phyloP scores from a whole-genome alignment of 2,329 filamentous ascomycete genomes.

The Fusarium siculi region DNA sequence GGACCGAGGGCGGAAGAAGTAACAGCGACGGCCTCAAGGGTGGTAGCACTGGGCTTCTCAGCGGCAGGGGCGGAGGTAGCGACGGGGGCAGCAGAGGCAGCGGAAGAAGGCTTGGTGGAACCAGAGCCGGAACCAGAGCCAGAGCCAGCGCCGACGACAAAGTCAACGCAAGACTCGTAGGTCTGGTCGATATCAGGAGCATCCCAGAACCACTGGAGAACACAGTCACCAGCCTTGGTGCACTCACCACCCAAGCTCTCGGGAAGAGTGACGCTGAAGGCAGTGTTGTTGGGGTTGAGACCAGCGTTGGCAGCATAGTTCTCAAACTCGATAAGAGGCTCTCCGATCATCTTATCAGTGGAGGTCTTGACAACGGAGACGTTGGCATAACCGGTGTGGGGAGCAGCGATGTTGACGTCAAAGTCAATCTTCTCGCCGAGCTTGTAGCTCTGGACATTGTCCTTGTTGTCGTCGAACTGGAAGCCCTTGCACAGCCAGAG shows the following conservation, averaged over 20 bases:
- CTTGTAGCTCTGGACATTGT: constrained; percentile 55
- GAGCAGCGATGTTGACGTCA: constrained; percentile 54
- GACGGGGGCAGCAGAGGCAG: constrained; percentile 6
- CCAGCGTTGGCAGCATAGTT: constrained; percentile 61
- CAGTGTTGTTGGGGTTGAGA: constrained; percentile 55
- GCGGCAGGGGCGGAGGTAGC: constrained; percentile 4
- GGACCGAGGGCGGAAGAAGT: constrained; percentile 4
- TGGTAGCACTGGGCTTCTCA: constrained; percentile 15
- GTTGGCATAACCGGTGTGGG: constrained; percentile 61
- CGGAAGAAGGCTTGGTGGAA: constrained; percentile 17
- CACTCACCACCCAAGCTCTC: constrained; percentile 57
- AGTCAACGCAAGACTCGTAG: constrained; percentile 72
- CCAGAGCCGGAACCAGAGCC: constrained; percentile 3
- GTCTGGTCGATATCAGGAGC: constrained; percentile 66
- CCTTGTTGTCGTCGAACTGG: constrained; percentile 57
- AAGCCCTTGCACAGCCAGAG: constrained; percentile 60
- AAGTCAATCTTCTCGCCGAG: constrained; percentile 57
- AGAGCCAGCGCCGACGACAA: constrained; percentile 47
- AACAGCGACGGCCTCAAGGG: constrained; percentile 20
- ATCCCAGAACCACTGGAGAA: constrained; percentile 73
- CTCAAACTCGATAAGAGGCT: constrained; percentile 64
- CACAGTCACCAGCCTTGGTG: constrained; percentile 59
- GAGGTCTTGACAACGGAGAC: constrained; percentile 67
- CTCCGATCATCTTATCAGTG: constrained; percentile 62
- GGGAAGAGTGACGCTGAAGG: constrained; percentile 67